Conservation (phyloP, 768 basidiomycete species). For the Termitomyces sp. region DNA sequence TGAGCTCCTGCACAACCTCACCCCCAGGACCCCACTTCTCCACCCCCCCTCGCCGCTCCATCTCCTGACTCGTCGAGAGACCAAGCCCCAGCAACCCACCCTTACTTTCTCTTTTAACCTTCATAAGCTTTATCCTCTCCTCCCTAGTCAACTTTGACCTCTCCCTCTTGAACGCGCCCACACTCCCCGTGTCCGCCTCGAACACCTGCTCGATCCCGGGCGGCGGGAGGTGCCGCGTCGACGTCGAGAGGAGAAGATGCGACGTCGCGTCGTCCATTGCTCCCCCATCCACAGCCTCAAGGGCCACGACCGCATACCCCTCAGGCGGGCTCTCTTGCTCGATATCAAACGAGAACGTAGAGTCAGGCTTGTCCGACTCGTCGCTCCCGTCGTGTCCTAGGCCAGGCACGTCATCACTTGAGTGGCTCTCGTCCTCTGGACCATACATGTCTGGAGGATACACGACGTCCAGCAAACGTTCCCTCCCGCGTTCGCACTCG, state of each 20-base stretch:
- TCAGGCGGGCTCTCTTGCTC: constrained; percentile 10
- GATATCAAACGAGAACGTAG: constrained; percentile 31
- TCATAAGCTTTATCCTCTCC: constrained; percentile 62
- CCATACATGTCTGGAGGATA: constrained; percentile 35
- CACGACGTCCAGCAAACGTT: constrained; percentile 53
- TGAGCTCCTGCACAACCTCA: constrained; percentile 80
- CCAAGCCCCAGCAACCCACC: constrained; percentile 22
- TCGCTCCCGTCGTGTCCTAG: constrained; percentile 51
- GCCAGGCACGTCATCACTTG: constrained; percentile 44
- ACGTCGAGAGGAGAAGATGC: constrained; percentile 48
- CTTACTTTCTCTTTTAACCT: constrained; percentile 46
- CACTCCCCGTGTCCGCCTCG: constrained; percentile 54
- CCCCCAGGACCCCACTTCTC: constrained; percentile 69
- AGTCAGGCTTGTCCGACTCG: constrained; percentile 46
- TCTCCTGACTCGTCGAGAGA: constrained; percentile 13
- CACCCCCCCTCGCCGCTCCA: constrained; percentile 14
- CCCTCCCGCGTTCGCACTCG: constrained; percentile 79
- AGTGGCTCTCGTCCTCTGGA: constrained; percentile 31
- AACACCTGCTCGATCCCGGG: constrained; percentile 81
- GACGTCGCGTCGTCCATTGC: constrained; percentile 48
- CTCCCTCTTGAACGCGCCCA: constrained; percentile 42
- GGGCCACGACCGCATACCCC: constrained; percentile 19
- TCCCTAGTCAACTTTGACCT: constrained; percentile 66
- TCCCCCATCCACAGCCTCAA: constrained; percentile 21
- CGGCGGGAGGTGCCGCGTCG: constrained; percentile 51